Evolutionary conservation across 2,329 filamentous ascomycete species (phyloP), one percentile per base, ranked within the genome.

Genomic region (Cadophora sp.): DNA sequence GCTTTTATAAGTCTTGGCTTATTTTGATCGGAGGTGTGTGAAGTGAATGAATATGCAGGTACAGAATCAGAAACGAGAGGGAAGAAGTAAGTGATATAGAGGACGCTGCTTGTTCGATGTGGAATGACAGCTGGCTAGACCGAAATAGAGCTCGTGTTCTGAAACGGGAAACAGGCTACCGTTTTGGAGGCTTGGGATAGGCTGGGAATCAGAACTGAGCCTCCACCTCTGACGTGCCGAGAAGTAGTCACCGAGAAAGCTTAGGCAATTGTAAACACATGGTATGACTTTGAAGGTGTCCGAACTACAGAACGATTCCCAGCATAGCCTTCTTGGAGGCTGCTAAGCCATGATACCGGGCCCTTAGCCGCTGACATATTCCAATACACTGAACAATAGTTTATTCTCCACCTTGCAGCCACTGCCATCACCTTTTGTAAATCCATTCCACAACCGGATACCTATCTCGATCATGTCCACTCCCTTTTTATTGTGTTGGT

Each of bases 381-480:
- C 60, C 24, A 67, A 30, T 14, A 64, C 65, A 30, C 47, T 60
- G 41, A 39, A 67, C 13, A 64, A 53, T 24, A 64, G 20, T 36
- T 67, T 51, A 22, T 67, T 67, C n/a, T 67, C 51, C 16, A 67
- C 65, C 47, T 63, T 64, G 55, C 60, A 63, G 18, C 55, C 53
- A 24, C 5, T 41, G 16, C 24, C 22, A 8, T 63, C 60, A 8
- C 36, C 65, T 30, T 63, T 64, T 22, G 58, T 50, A 24, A 67
- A 64, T 14, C 60, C 55, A 64, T 64, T 67, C 60, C 65, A 67
- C 3, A 67, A 55, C 16, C 60, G 55, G n/a, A 64, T 60, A 14
- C 60, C 65, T n/a, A 67, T 67, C 33, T 67, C 60, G 20, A 67
- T 64, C 60, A 60, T 67, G 24, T 66, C 65, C n/a, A 66, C 24